phyloP scores from a whole-genome alignment of 345 rosid genomes.

The Hibiscus tridactylites region DNA sequence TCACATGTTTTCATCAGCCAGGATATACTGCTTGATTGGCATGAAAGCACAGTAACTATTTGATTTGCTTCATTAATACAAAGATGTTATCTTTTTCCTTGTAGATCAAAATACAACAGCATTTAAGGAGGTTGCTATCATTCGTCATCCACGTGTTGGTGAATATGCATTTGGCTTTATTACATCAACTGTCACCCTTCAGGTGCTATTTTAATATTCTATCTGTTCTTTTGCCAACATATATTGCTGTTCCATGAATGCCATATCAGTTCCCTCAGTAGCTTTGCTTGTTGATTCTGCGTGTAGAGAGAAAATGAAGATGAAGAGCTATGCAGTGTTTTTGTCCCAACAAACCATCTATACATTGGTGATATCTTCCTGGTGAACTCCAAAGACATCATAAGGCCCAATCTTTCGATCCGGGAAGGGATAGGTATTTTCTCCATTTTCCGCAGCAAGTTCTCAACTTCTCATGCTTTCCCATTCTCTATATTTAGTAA shows the following conservation, averaged over 20 bases:
- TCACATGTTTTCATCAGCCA: not conserved
- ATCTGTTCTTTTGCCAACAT: not conserved
- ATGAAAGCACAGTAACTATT: not conserved
- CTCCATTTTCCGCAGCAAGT: not conserved
- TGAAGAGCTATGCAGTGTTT: slow-evolving; percentile 63
- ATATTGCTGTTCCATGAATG: not conserved
- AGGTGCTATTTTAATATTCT: not conserved
- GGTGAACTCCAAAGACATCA: slow-evolving; percentile 54
- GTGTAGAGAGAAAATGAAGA: slow-evolving; percentile 58
- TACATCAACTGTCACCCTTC: slow-evolving; percentile 53
- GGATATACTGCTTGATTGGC: not conserved
- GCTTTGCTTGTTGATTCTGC: not conserved
- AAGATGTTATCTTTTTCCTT: slow-evolving; percentile 6
- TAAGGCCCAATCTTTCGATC: slow-evolving; percentile 57
- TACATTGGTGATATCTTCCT: slow-evolving; percentile 59
- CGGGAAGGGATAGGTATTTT: slow-evolving; percentile 59
- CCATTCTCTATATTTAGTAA: not conserved
- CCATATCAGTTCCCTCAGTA: not conserved
- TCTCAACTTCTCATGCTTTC: not conserved
- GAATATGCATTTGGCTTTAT: slow-evolving; percentile 96
- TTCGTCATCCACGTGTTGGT: slow-evolving; percentile 86
- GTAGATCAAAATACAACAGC: slow-evolving; percentile 92
- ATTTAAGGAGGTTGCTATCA: slow-evolving; percentile 92
- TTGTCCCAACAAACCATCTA: slow-evolving; percentile 65
- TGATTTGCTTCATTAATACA: slow-evolving; percentile 1